Base-by-base conservation (phyloP, 345 rosid species). In the Corchorus capsularis region DNA sequence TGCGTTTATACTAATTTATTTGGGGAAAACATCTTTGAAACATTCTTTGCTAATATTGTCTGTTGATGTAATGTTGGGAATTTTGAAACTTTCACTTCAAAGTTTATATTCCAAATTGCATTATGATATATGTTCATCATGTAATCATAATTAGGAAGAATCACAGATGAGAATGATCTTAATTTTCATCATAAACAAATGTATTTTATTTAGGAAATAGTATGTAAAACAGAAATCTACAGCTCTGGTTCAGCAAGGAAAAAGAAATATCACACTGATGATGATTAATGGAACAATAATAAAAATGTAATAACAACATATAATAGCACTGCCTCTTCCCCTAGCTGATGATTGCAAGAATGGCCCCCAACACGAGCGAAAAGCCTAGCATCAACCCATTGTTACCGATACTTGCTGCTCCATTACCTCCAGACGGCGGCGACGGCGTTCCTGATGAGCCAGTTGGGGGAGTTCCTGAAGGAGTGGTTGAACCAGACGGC, bases 321-420 rank as follows among this genome's bases (percentile, higher is more conserved):
- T 4, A 75, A 27, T 27, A 27, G 93, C 93, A 88, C 91, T 84
- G 90, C 87, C 90, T 88, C 94, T 83, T 27, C 39, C 80, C 85
- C 91, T 88, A 84, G 85, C 81, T 75, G 82, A 69, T 54, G 22
- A 59, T 37, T 20, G 71, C 81, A 55, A 77, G 16, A 14, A 70
- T 11, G 4, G 80, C 54, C 52, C 83, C 86, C 9, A 78, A 69
- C 14, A 66, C 74, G 10, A 78, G 61, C 16, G 78, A 76, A 19
- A 68, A 46, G 7, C 79, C 88, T 12, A 77, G 20, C 64, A 82
- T 32, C 77, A 72, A 39, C 57, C 63, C 66, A 12, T 45, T 57
- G 9, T 69, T 20, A 27, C 52, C 45, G 61, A 27, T 6, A 9
- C 63, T 19, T 15, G 75, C 17, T 0, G 82, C 86, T 74, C 79